Conservation (phyloP, 106 monocot genomes). For the Allium sativum region DNA sequence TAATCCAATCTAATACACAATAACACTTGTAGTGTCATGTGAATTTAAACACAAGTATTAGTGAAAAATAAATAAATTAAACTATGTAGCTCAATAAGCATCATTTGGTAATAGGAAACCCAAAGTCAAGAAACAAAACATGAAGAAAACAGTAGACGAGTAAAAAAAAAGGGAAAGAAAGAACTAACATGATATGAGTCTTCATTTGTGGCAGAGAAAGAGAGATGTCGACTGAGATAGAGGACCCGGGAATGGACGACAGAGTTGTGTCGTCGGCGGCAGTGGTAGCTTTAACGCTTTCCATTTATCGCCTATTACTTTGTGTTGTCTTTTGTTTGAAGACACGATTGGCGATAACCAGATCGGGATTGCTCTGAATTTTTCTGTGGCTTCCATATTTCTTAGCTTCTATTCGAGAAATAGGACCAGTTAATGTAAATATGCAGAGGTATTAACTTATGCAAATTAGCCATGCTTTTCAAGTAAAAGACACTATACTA, state of each 20-base stretch:
- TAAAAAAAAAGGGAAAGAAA: background rate
- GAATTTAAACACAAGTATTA: too few relatives aligned
- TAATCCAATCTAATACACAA: too few relatives aligned
- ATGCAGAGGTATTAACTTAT: too few relatives aligned
- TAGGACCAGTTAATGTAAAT: too few relatives aligned
- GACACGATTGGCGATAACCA: too few relatives aligned
- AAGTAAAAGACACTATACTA: too few relatives aligned
- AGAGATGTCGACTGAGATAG: slow-evolving; percentile 55
- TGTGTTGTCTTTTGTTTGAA: too few relatives aligned
- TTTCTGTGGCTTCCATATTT: too few relatives aligned
- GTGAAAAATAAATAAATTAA: too few relatives aligned
- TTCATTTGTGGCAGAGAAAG: slow-evolving; percentile 50
- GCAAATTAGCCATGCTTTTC: too few relatives aligned
- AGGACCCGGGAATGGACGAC: slow-evolving; percentile 41
- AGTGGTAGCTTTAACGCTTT: background rate
- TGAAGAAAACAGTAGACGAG: background rate
- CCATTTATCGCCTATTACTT: background rate
- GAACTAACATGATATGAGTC: slow-evolving; percentile 43
- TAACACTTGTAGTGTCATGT: too few relatives aligned
- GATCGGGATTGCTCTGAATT: background rate
- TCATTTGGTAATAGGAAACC: background rate
- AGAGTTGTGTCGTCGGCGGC: background rate
- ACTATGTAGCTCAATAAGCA: background rate
- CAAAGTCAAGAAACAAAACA: background rate
- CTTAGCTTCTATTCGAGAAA: too few relatives aligned